These are phyloP conservation scores for Aspergillus neotritici DNA, from an alignment of 2,329 filamentous ascomycete species.

Conservation along the genomic window DNA sequence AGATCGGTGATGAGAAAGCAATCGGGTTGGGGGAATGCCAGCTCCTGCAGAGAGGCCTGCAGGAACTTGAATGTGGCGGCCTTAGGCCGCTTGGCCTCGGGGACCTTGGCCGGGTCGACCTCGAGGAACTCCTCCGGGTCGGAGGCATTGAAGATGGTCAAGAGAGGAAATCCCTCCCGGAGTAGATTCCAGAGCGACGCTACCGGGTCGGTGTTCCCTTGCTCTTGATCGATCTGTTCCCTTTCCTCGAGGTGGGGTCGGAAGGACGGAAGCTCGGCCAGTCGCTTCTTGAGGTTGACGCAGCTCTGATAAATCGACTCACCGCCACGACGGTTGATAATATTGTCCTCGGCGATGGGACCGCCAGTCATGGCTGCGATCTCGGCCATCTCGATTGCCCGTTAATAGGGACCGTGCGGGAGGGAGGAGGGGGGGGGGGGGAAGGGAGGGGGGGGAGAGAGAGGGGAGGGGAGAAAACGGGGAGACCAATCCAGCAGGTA, in stretches of 20 bases:
- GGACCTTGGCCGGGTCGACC: conserved; percentile 58
- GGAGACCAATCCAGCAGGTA: conserved; percentile 32
- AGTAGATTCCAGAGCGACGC: conserved; percentile 86
- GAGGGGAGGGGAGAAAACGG: conserved; percentile 21
- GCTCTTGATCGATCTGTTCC: conserved; percentile 60
- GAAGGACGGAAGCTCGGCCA: conserved; percentile 79
- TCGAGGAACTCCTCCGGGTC: conserved; percentile 63
- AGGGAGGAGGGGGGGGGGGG: conserved; percentile 3
- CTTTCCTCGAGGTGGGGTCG: conserved; percentile 68
- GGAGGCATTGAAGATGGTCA: conserved; percentile 83
- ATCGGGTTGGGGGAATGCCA: conserved; percentile 72
- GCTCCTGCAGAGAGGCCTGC: conserved; percentile 76
- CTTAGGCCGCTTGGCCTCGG: conserved; percentile 74
- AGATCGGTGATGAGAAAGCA: conserved; percentile 90
- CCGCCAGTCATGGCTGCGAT: conserved; percentile 29
- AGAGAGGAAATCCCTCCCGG: conserved; percentile 72
- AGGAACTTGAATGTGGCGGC: conserved; percentile 89
- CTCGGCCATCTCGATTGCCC: conserved; percentile 32
- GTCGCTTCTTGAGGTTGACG: conserved; percentile 71
- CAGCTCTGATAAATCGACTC: conserved; percentile 97
- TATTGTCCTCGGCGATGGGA: conserved; percentile 71
- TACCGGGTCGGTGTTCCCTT: conserved; percentile 67
- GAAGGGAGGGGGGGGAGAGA: conserved; percentile 7
- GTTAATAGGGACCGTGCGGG: conserved; percentile 15
- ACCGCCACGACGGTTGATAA: conserved; percentile 95